Base-by-base conservation (phyloP, 2,329 filamentous ascomycete species). In the Helicocarpus griseus region DNA sequence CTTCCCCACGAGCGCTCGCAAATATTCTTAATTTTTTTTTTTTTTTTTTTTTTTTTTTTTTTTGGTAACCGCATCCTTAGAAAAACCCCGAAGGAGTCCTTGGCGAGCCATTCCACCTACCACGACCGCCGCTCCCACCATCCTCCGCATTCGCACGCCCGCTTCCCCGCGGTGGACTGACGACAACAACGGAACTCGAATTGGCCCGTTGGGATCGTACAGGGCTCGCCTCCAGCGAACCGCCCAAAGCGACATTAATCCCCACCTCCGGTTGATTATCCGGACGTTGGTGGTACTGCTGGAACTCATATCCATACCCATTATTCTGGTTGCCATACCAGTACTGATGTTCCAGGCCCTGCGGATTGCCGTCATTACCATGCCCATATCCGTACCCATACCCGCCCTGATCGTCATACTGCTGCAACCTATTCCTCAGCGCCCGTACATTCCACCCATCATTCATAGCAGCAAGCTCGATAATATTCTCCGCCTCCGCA, bases 401-500 rank as follows among this genome's bases (percentile, higher is more conserved):
- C 17, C 19, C 43, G 4, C 9, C 6, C n/a, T 28, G 7, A 33
- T 33, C 7, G 11, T 33, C 43, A 22, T 17, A 26, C 4, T 24
- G 44, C 11, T 47, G 31, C 9, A 19, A 19, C 14, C 45, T 26
- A 13, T 35, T 36, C 33, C 45, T 35, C 19, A 36, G 31, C 8
- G 22, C n/a, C 45, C 45, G 21, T 26, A 47, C 21, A 47, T 38
- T 24, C 45, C 31, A 35, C 31, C 31, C 29, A 17, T 44, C 33
- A 22, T 29, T 36, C 29, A 24, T n/a, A 19, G 43, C 14, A 5
- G 52, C 48, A 28, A 50, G 48, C 19, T 36, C 24, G 7, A 53
- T 14, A 17, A 50, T 53, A 26, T 45, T 46, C 17, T 50, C 52
- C 21, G 48, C 51, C 21, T 49, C 52, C 3, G 41, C 48, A 24